Base-by-base conservation (phyloP, 805 yeast species). In the Metschnikowia henanensis region DNA sequence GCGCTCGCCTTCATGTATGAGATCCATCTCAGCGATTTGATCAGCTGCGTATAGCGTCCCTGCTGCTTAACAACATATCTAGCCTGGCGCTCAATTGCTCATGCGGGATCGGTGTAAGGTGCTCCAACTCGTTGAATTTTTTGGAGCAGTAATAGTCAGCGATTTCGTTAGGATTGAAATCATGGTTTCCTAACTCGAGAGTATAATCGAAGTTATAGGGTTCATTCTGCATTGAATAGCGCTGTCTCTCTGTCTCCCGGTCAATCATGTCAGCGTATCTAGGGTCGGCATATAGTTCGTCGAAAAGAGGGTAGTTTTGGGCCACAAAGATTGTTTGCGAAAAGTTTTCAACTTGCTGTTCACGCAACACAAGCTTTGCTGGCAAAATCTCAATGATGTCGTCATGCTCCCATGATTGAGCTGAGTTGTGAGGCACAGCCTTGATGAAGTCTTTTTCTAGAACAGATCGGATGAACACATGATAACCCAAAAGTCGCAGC, bases 151-250 rank as follows among this genome's bases (percentile, higher is more conserved):
- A 46, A 19, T 35, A 41, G n/a, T 46, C 39, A 13, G 51, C 50
- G 4, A 53, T 44, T 20, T 19, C 26, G 10, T 30, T 28, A 1
- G 66, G 61, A 45, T 63, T 57, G 41, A 58, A 67, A 35, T 67
- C 73, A 20, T 52, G 51, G 12, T 49, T 48, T 34, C 57, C 58
- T n/a, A 62, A 40, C 2, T 69, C 70, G 4, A 48, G 37, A 2
- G 51, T 40, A 39, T 53, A 58, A 35, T 60, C 51, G 38, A 63
- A 63, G 7, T 41, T 37, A 25, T 40, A 49, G 12, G 45, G 43
- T 30, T 51, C 57, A 17, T 45, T 46, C 18, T 46, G 46, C 17
- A 53, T 35, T 23, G 53, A 54, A 22, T 29, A 39, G 7, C 42
- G 39, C 19, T 54, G 57, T 21, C 51, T 41, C 37, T 45, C 37